Conservation (phyloP, 2,329 filamentous ascomycete species). For the Hortaea werneckii region DNA sequence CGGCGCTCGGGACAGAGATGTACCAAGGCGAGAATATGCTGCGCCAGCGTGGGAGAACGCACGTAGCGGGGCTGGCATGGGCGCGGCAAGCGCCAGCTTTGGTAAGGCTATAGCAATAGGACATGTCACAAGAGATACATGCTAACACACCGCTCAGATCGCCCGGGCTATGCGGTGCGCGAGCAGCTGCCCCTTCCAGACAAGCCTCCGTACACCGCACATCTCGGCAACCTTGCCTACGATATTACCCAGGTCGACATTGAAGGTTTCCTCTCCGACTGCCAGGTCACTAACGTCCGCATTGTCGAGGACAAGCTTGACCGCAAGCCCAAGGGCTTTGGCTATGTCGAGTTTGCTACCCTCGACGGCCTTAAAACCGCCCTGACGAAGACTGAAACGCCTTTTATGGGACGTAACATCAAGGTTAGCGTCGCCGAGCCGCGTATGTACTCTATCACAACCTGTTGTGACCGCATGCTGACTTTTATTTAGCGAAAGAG, state of each 20-base stretch:
- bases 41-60: conserved; percentile 20
- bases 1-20: conserved; percentile 19
- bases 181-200: conserved; percentile 79
- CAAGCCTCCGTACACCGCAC: conserved; percentile 88
- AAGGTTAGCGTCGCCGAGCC: conserved; percentile 94
- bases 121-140: not conserved
- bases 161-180: conserved; percentile 38
- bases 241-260: conserved; percentile 79
- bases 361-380: conserved; percentile 88
- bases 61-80: conserved; percentile 12
- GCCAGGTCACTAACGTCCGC: conserved; percentile 79
- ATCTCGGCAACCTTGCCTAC: conserved; percentile 93
- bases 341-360: conserved; percentile 87
- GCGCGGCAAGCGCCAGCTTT: conserved; percentile 22
- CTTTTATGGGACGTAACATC: conserved; percentile 81
- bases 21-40: conserved; percentile 41
- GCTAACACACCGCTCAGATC: conserved; percentile 22
- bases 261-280: conserved; percentile 73
- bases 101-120: conserved; percentile 8
- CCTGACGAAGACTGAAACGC: conserved; percentile 67
- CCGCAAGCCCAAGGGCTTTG: conserved; percentile 91
- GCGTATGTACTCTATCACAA: conserved; percentile 55
- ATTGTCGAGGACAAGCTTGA: conserved; percentile 95
- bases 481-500: conserved; percentile 62
- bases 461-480: not conserved